Conservation (phyloP, 208 protist genomes). For the Herpetomonas tarakana region DNA sequence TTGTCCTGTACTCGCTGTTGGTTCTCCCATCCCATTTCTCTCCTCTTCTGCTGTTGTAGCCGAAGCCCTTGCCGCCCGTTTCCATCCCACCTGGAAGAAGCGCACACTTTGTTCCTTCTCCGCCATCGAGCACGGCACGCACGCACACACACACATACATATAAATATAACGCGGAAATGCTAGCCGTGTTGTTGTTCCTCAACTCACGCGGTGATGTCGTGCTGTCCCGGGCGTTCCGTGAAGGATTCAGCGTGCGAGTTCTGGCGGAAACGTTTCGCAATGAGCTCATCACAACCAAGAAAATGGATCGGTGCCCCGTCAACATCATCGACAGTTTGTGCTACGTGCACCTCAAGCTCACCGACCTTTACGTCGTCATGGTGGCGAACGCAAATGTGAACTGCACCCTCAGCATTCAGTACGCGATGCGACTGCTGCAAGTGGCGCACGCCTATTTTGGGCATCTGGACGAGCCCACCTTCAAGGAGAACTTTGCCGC, state of each 20-base stretch:
- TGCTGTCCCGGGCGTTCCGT: slow-evolving; percentile 84
- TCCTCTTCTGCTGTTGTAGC: no score
- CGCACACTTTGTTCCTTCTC: no score
- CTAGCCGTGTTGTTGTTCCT: slow-evolving; percentile 85
- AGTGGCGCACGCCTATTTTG: slow-evolving; percentile 92
- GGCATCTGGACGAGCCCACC: slow-evolving; percentile 87
- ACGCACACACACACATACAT: no score
- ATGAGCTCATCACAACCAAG: slow-evolving; percentile 74
- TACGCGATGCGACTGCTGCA: slow-evolving; percentile 85
- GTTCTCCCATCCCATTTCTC: no score
- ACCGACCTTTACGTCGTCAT: slow-evolving; percentile 94
- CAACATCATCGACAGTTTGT: slow-evolving; percentile 77
- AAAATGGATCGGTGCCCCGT: slow-evolving; percentile 82
- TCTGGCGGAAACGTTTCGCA: slow-evolving; percentile 87
- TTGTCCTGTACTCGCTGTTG: no score
- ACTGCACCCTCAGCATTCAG: slow-evolving; percentile 83
- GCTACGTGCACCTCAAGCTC: slow-evolving; percentile 91
- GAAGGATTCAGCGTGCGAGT: slow-evolving; percentile 68
- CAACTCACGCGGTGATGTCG: slow-evolving; percentile 84
- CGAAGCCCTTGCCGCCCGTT: no score
- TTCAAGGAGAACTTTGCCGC: slow-evolving; percentile 96
- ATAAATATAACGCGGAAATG: slow-evolving; percentile 33
- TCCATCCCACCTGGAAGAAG: no score
- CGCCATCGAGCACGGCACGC: no score
- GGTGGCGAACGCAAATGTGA: slow-evolving; percentile 90